Base-by-base conservation (phyloP, 2,329 filamentous ascomycete species). In the Tolypocladium amazonense region DNA sequence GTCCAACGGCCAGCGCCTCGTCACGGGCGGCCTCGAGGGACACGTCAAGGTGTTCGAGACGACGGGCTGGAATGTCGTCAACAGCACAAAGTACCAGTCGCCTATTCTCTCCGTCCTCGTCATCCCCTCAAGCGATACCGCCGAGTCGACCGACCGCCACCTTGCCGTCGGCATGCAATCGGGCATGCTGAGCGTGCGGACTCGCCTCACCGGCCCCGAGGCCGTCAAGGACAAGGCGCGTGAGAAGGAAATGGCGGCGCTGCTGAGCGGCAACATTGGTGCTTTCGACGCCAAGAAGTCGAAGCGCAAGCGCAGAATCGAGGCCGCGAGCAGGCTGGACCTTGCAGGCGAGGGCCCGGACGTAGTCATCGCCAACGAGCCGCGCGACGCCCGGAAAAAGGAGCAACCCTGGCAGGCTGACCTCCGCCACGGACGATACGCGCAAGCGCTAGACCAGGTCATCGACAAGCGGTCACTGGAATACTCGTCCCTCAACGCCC, bases 21-120 rank as follows among this genome's bases (percentile, higher is more conserved):
- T 99, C 58, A 92, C 88, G 64, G 94, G 92, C 73, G 92, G 88
- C 25, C 81, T 99, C 54, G 94, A 99, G 72, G 95, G 94, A 12
- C 94, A 97, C 74, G 87, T 97, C 76, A 99, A 99, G 76, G 86
- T 99, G 45, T 97, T 96, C 68, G 93, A 97, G 75, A 97, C 92
- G 1, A 87, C 87, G 0, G 88, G 85, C 57, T 99, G 94, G 94
- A 96, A 97, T 70, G 90, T 97, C 9, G 92, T 97, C n/a, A 88
- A 90, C 45, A 93, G 90, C 57, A 86, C 89, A 62, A 99, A 97
- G 76, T 99, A 97, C 74, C 88, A 91, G 6, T 89, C 91, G 1
- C 94, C 94, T 1, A 89, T 99, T 60, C 84, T 99, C 15, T 89
- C 91, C 12, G 82, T 97, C 61, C 84, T 83, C 61, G 88, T 96